Evolutionary conservation across 2,329 filamentous ascomycete species (phyloP).

Genomic region (Sporothrix globosa): DNA sequence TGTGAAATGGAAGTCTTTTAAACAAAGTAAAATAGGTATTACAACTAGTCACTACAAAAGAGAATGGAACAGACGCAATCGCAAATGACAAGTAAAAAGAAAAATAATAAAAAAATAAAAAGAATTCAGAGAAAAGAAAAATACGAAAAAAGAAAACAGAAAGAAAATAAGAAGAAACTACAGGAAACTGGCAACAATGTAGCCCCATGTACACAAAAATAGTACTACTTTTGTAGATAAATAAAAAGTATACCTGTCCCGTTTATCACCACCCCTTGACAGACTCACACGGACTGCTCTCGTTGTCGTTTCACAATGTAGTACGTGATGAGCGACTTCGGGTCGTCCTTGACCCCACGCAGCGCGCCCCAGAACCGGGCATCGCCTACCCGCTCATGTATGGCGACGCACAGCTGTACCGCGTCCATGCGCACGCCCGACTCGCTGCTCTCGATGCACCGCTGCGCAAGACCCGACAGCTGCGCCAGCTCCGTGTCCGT

Average conservation of each 20-base stretch:
- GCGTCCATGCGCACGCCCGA: constrained; percentile 72
- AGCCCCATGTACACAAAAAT: constrained; percentile 17
- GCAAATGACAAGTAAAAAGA: background rate
- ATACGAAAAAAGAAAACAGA: background rate
- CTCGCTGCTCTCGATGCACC: constrained; percentile 63
- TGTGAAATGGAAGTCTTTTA: no score
- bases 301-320: constrained; percentile 74
- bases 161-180: background rate
- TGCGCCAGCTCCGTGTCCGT: constrained; percentile 56
- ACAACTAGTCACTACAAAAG: constrained; percentile 20
- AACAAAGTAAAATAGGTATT: background rate
- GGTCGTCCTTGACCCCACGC: constrained; percentile 67
- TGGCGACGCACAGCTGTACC: constrained; percentile 75
- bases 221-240: constrained; percentile 7
- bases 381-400: constrained; percentile 67
- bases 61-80: constrained; percentile 1
- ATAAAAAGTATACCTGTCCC: constrained; percentile 10
- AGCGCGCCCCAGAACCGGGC: constrained; percentile 69
- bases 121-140: background rate
- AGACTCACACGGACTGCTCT: constrained; percentile 44
- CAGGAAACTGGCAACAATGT: background rate
- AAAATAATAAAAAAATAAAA: background rate
- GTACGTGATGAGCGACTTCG: constrained; percentile 77
- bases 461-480: constrained; percentile 56
- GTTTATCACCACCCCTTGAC: background rate